A percentile compares a stretch with the other conserved stretches of the same genome.
Conservation (phyloP, 768 basidiomycete species). For the Crepidotus variabilis region DNA sequence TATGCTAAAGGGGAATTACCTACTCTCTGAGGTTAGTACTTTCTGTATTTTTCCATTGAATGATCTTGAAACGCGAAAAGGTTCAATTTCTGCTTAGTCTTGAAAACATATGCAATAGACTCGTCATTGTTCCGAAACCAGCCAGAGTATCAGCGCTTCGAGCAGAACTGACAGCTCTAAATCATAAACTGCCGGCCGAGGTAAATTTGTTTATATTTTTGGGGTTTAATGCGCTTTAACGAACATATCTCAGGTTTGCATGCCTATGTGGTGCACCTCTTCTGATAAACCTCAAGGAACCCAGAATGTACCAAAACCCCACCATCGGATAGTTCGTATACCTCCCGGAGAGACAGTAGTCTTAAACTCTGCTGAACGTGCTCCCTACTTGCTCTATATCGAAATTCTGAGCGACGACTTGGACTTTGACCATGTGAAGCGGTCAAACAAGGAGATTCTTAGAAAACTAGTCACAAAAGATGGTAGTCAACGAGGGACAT, state of each 20-base stretch:
- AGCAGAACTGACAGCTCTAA: slow-evolving; percentile 92
- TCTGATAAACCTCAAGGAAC: slow-evolving; percentile 49
- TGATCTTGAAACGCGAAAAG: slow-evolving; percentile 33
- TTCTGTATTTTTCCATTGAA: slow-evolving; percentile 5
- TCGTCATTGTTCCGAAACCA: slow-evolving; percentile 88
- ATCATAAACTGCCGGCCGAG: slow-evolving; percentile 96
- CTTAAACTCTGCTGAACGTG: slow-evolving; percentile 94
- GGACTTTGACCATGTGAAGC: slow-evolving; percentile 84
- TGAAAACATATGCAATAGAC: slow-evolving; percentile 88
- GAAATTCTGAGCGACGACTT: slow-evolving; percentile 90
- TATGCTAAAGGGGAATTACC: slow-evolving; percentile 82
- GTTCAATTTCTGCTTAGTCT: slow-evolving; percentile 84
- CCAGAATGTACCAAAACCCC: slow-evolving; percentile 51
- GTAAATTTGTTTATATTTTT: slow-evolving; percentile 34
- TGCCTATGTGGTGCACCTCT: slow-evolving; percentile 84
- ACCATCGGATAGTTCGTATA: slow-evolving; percentile 95
- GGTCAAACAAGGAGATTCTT: slow-evolving; percentile 82
- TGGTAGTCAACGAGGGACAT: slow-evolving; percentile 52
- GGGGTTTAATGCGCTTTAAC: slow-evolving; percentile 1
- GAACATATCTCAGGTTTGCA: slow-evolving; percentile 56
- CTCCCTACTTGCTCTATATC: slow-evolving; percentile 88
- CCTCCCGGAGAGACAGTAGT: slow-evolving; percentile 98
- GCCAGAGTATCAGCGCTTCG: slow-evolving; percentile 95
- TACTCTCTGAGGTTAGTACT: slow-evolving; percentile 71
- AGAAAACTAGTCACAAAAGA: slow-evolving; percentile 73